These are phyloP conservation scores for Populus simonii DNA, from an alignment of 345 rosid species.

Conservation along the genomic window DNA sequence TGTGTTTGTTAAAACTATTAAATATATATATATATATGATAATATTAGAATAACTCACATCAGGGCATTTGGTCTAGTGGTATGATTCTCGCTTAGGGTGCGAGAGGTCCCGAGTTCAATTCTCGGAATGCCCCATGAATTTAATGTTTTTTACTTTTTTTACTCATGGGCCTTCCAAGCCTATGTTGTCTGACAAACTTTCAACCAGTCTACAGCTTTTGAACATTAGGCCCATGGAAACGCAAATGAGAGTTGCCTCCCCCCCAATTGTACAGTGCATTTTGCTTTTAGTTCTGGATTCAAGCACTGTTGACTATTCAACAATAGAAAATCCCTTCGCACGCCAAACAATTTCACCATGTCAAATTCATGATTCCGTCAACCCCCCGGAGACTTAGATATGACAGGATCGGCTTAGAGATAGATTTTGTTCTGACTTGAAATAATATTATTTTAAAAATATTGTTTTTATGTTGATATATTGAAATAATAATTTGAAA, in stretches of 20 bases:
- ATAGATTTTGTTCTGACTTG: too few species aligned
- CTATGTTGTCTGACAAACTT: not conserved
- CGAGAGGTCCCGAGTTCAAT: constrained; percentile 81
- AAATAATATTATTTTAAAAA: too few species aligned
- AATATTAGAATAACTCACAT: fast-evolving
- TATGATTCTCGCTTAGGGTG: constrained; percentile 22
- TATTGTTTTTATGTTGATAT: too few species aligned
- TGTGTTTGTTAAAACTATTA: too few species aligned
- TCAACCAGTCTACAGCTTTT: not conserved
- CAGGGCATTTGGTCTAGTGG: not conserved
- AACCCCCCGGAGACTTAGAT: too few species aligned
- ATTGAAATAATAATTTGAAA: too few species aligned
- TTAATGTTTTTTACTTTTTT: not conserved
- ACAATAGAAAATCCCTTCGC: not conserved
- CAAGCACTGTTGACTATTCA: not conserved
- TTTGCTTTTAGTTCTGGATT: not conserved
- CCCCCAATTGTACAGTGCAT: not conserved
- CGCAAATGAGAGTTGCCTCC: not conserved
- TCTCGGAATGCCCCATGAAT: constrained; percentile 53
- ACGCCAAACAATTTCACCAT: not conserved
- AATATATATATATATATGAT: too few species aligned
- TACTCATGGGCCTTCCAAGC: not conserved
- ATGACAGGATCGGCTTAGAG: too few species aligned
- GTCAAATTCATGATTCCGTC: too few species aligned
- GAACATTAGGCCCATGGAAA: not conserved